Evolutionary conservation across 2,329 filamentous ascomycete species (phyloP), one percentile per base, ranked within the genome.

Genomic region (Sporothrix protearum): DNA sequence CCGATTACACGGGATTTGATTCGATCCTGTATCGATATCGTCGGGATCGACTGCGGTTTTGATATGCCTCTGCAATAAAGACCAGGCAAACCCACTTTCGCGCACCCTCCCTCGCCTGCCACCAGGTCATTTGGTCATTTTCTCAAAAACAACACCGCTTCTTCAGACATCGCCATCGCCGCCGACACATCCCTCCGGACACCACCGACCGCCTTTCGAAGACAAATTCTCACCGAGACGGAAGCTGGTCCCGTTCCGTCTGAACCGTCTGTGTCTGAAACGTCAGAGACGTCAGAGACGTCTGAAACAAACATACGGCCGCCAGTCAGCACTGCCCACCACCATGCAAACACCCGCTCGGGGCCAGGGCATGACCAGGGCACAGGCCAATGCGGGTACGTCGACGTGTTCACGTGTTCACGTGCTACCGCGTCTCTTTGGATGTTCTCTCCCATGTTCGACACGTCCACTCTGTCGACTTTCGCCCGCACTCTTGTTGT

Each of bases 311-410:
- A n/a, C 33, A 36, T 36, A 49, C 7, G 45, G 2, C 45, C 10
- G 45, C 7, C 45, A 49, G 4, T 49, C 45, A n/a, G n/a, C 19
- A n/a, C 30, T n/a, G 30, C 16, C 33, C n/a, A n/a, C 33, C 19
- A 39, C 36, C 12, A 67, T 67, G 63, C 39, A 47, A 28, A 33
- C 63, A 10, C 63, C 63, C 1, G 5, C 63, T 53, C 42, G 19
- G 14, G 14, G 42, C 2, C 63, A 47, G 63, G 66, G 66, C 49
- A 68, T 68, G 30, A 68, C 66, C 47, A 25, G 49, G 33, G 66
- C 66, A 7, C 66, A 68, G 66, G 66, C 66, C 47, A 68, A 68
- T 42, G 66, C 66, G 12, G 47, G 66, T 68, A 55, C 4, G 63
- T 51, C 51, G 22, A 28, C 8, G n/a, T 14, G 12, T 8, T 25